Conservation (phyloP, 169 alveolate species). For the Plasmodium vivax region DNA sequence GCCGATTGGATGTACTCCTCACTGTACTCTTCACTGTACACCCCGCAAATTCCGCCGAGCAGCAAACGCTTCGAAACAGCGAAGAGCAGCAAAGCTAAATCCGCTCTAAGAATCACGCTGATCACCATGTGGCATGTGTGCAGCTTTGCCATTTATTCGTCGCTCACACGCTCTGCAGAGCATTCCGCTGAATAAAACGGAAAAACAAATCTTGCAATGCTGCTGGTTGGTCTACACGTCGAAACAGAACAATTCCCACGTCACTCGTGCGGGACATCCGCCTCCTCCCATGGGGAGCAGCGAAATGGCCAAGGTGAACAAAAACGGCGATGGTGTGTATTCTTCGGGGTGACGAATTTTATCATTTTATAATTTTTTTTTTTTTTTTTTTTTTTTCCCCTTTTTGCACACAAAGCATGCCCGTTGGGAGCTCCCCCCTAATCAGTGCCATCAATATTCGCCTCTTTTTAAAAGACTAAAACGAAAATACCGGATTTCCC, state of each 20-base stretch:
- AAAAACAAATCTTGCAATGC: not conserved
- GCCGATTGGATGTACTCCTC: not conserved
- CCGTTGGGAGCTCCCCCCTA: not conserved
- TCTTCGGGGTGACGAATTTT: not conserved
- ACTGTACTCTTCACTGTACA: not conserved
- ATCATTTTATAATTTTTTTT: not conserved
- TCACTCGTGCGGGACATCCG: not conserved
- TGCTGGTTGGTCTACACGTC: not conserved
- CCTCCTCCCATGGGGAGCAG: not conserved
- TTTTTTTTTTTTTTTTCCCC: not conserved
- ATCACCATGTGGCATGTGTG: not conserved
- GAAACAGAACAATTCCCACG: not conserved
- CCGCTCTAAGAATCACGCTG: not conserved
- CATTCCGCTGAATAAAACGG: not conserved
- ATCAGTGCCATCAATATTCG: not conserved
- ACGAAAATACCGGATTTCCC: not conserved
- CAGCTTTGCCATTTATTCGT: not conserved
- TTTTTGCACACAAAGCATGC: not conserved
- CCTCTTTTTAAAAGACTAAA: not conserved
- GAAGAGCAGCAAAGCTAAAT: not conserved
- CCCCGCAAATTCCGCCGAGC: not conserved
- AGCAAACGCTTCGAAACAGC: not conserved
- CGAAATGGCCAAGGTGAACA: not conserved
- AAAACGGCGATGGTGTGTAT: not conserved
- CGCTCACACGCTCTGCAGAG: not conserved